Base-by-base conservation (phyloP, 2,329 filamentous ascomycete species). In the Eutypella sp. region DNA sequence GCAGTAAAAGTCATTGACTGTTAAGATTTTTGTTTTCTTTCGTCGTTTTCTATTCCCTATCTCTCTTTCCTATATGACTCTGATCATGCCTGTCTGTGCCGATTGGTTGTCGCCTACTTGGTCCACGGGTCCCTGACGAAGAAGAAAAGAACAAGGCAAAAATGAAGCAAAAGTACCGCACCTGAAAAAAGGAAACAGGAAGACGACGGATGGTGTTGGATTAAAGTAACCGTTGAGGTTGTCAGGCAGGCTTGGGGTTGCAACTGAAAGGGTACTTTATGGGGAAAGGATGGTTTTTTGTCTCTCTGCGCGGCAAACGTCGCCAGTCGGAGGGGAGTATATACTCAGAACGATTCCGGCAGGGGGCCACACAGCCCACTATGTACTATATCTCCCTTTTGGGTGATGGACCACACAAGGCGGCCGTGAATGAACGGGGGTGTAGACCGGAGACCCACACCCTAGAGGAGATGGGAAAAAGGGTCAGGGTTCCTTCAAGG, bases 201-300 rank as follows among this genome's bases (percentile, higher is more conserved):
- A n/a, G n/a, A n/a, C n/a, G 11, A 33, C 29, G 29, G 29, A 20
- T 20, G 20, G 20, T 23, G 36, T 39, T 39, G 23, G 20, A 39
- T 22, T 39, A 39, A 39, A 39, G 36, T 39, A 22, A 19, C 20
- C 36, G 36, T 39, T 33, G 25, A n/a, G n/a, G n/a, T 33, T 11
- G 16, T 11, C 5, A 39, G 20, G 20, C 19, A 11, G 19, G n/a
- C 15, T n/a, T 39, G 58, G 62, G 58, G 61, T 62, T 63, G 60
- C 59, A 63, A 59, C 57, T 55, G 51, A 56, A 55, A 57, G 54
- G 59, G 55, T 63, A 63, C 61, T 64, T 64, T 63, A 52, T 49
- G 61, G 58, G 52, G 52, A 53, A 58, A 59, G 57, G 59, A 54
- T 47, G 54, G 54, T 58, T 57, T 54, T n/a, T n/a, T n/a, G n/a